phyloP scores from a whole-genome alignment of 345 rosid genomes.

The Fremontodendron californicum region DNA sequence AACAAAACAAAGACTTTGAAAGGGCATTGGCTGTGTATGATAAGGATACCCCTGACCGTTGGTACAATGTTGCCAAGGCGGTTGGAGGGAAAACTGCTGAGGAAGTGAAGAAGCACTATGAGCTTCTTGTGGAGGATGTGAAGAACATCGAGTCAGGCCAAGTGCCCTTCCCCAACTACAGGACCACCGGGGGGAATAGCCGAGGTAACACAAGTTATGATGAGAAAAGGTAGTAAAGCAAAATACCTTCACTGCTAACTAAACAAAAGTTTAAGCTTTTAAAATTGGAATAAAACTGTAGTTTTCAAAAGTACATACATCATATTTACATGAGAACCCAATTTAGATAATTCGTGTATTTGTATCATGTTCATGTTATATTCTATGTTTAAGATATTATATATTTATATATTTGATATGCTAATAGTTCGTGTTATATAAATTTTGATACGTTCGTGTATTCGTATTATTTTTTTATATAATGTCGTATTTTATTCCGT shows the following conservation, averaged over 20 bases:
- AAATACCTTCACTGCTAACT: conserved; percentile 11
- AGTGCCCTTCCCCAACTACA: conserved; percentile 78
- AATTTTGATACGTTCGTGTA: too few relatives aligned
- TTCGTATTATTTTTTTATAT: too few relatives aligned
- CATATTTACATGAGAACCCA: background rate
- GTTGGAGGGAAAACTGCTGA: conserved; percentile 85
- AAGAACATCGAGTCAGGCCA: conserved; percentile 69
- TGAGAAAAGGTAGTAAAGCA: conserved; percentile 34
- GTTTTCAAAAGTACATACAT: background rate
- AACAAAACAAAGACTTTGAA: conserved; percentile 95
- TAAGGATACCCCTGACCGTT: conserved; percentile 95
- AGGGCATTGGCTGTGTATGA: conserved; percentile 84
- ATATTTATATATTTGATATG: too few relatives aligned
- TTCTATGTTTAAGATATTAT: too few relatives aligned
- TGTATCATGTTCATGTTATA: too few relatives aligned
- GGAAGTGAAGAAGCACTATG: conserved; percentile 82
- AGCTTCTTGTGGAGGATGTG: conserved; percentile 65
- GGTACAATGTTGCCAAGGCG: conserved; percentile 88
- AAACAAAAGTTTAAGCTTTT: background rate
- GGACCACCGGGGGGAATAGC: conserved; percentile 32
- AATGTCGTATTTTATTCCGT: too few relatives aligned
- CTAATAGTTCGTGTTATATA: too few relatives aligned
- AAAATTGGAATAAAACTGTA: background rate
- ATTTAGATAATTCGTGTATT: too few relatives aligned
- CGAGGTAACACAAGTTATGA: conserved; percentile 29